Evolutionary conservation across 73 alveolate genomes (phyloP).

Genomic region (Stentor roeselii): DNA sequence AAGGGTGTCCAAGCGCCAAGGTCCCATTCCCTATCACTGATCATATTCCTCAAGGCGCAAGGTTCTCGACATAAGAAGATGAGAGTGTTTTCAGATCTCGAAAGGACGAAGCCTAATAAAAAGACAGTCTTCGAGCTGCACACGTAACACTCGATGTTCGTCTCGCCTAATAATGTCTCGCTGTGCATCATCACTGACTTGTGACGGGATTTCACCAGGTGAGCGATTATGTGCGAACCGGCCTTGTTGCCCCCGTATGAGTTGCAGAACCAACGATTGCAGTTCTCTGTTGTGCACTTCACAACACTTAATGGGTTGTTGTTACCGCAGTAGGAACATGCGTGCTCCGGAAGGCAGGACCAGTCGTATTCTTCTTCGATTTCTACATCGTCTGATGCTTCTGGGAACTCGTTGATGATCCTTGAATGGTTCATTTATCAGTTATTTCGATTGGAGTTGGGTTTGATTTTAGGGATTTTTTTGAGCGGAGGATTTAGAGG

Average conservation of each 20-base stretch:
- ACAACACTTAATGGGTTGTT: conserved; percentile 71
- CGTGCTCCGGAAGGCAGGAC: conserved; percentile 16
- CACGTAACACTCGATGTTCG: conserved; percentile 88
- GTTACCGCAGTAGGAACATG: conserved; percentile 86
- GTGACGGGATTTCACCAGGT: conserved; percentile 84
- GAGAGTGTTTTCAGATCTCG: conserved; percentile 55
- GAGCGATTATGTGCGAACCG: conserved; percentile 81
- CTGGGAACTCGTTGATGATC: too few relatives aligned
- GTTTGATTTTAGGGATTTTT: too few relatives aligned
- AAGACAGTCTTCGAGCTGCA: conserved; percentile 89
- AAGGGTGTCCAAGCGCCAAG: conserved; percentile 87
- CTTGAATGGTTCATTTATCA: too few relatives aligned
- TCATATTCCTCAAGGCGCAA: conserved; percentile 14
- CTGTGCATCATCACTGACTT: conserved; percentile 85
- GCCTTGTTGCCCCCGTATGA: conserved; percentile 62
- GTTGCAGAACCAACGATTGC: conserved; percentile 89
- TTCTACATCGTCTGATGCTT: not conserved
- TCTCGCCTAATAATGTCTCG: conserved; percentile 85
- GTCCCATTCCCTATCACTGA: conserved; percentile 63
- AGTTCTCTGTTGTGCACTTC: conserved; percentile 70
- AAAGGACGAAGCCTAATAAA: conserved; percentile 83
- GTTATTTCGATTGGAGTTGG: too few relatives aligned
- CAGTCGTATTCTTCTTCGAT: conserved; percentile 23
- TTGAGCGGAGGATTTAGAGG: too few relatives aligned
- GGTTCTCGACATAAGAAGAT: conserved; percentile 25